These are phyloP conservation scores for Populus hybrid DNA, from an alignment of 441 rosid species.

Conservation along the genomic window DNA sequence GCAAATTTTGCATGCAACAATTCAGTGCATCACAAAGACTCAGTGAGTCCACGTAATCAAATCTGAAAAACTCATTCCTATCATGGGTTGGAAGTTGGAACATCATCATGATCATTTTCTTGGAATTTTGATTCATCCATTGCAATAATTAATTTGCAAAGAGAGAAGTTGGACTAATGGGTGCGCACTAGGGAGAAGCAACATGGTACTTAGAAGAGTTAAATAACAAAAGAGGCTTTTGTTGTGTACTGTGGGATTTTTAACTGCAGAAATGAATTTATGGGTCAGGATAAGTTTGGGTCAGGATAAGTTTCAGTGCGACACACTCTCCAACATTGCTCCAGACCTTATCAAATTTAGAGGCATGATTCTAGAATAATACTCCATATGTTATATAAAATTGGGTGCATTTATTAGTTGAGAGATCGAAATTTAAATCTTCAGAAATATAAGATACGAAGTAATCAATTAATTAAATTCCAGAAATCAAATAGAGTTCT, in stretches of 20 bases:
- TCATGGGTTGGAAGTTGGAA: neutral
- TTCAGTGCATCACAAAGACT: conserved; percentile 14
- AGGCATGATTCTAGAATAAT: no score
- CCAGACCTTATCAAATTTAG: no score
- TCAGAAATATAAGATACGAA: no score
- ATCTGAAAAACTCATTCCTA: neutral
- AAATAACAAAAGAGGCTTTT: neutral
- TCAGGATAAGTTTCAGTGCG: neutral
- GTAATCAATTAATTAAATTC: no score
- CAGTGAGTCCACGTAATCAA: neutral
- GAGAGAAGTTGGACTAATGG: neutral
- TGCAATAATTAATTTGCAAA: neutral
- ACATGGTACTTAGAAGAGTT: neutral
- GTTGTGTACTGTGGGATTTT: neutral
- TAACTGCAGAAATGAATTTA: neutral
- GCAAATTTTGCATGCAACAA: conserved; percentile 17
- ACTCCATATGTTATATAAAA: no score
- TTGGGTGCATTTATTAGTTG: no score
- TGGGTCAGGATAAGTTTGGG: conserved; percentile 21
- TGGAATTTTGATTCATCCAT: neutral
- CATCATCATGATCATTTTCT: neutral
- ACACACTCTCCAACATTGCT: neutral
- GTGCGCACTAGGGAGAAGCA: neutral
- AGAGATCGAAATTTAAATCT: no score
- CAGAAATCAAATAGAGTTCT: no score